Conservation (phyloP, 352 stramenopile genomes). For the Pythium rishiriense region DNA sequence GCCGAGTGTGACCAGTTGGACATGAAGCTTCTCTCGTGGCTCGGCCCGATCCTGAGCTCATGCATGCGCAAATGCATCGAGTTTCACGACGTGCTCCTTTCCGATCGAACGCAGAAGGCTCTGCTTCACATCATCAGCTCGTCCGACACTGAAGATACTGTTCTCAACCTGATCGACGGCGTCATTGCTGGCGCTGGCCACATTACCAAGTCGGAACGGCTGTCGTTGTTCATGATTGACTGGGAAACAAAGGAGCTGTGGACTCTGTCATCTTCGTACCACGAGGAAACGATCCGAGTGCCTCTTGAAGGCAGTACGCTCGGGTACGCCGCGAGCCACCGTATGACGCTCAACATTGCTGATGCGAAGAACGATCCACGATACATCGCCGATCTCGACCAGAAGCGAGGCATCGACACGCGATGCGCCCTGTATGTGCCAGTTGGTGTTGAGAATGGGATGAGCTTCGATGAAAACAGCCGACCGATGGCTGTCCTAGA, state of each 20-base stretch:
- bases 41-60: constrained; percentile 78
- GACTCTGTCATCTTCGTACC: constrained; percentile 77
- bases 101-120: constrained; percentile 81
- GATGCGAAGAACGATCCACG: constrained; percentile 58
- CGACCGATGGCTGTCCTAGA: constrained; percentile 84
- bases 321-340: constrained; percentile 54
- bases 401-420: constrained; percentile 59
- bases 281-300: constrained; percentile 66
- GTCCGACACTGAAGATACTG: constrained; percentile 79
- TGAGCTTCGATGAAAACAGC: constrained; percentile 35
- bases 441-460: constrained; percentile 66
- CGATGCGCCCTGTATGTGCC: constrained; percentile 83
- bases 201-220: constrained; percentile 77
- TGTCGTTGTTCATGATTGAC: constrained; percentile 84
- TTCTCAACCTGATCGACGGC: constrained; percentile 82
- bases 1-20: constrained; percentile 62
- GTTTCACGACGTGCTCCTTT: constrained; percentile 81
- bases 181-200: constrained; percentile 80
- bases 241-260: constrained; percentile 83
- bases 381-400: constrained; percentile 59
- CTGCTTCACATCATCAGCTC: constrained; percentile 86
- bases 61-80: constrained; percentile 88
- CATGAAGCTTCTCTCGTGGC: constrained; percentile 74
- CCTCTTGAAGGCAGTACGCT: constrained; percentile 61
- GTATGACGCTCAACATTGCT: constrained; percentile 70